These are phyloP conservation scores for Diaporthe sp. DNA, from an alignment of 2,329 filamentous ascomycete genomes.

Conservation along the genomic window DNA sequence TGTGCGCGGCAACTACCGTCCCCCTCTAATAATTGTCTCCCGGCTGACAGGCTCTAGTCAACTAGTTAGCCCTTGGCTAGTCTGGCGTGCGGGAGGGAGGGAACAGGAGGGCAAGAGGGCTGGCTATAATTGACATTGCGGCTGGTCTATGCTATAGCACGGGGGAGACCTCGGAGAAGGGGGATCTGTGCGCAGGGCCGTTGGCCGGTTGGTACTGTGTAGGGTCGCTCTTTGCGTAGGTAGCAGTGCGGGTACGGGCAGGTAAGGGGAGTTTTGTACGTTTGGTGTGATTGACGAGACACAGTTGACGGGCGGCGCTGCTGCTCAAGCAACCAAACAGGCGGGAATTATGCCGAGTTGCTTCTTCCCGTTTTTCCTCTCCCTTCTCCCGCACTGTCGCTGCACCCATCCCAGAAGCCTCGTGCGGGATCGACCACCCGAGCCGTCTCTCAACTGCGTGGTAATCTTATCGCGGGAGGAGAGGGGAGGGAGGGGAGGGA, in stretches of 20 bases:
- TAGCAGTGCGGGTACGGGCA: not conserved
- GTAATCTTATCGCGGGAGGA: conserved; percentile 3
- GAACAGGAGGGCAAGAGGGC: not conserved
- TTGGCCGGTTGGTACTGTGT: not conserved
- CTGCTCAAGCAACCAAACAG: not conserved
- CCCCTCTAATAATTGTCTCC: not conserved
- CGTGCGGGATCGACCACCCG: conserved; percentile 3
- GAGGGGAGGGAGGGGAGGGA: not conserved
- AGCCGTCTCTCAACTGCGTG: conserved; percentile 10
- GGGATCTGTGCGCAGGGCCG: conserved; percentile 18
- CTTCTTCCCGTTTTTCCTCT: not conserved
- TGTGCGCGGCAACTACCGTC: conserved; percentile 19
- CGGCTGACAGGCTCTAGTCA: not conserved
- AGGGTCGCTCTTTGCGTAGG: too few relatives aligned
- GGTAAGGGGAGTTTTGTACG: conserved; percentile 11
- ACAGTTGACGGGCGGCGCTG: not conserved
- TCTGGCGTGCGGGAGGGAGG: not conserved
- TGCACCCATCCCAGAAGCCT: conserved; percentile 7
- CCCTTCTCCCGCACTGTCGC: not conserved
- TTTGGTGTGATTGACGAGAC: not conserved
- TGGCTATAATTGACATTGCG: not conserved
- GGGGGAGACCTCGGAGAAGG: not conserved
- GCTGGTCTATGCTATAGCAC: conserved; percentile 4
- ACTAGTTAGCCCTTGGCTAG: not conserved
- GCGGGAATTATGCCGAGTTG: not conserved